Base-by-base conservation (phyloP, 441 rosid species). In the Pelargonium exstipulatum region DNA sequence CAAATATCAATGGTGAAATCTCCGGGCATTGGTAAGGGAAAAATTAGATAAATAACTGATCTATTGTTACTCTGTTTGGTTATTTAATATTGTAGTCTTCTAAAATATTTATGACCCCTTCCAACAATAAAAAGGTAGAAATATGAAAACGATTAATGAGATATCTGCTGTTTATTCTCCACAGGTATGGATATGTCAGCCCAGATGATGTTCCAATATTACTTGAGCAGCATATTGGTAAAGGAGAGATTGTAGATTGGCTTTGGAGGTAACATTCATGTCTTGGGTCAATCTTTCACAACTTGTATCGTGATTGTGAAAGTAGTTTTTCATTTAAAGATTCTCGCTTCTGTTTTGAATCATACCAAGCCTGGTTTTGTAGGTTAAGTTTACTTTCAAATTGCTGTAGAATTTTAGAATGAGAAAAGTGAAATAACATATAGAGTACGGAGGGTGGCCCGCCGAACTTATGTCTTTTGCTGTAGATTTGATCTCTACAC, bases 171-270 rank as follows among this genome's bases (percentile, higher is more conserved):
- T 66, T 55, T 10, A 16, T 48, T 68, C 76, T 78, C 64, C 70
- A 62, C 70, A 92, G 98, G 98, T 92, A 90, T 74, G 99, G 99
- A 62, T 95, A 92, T 81, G 96, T 92, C 69, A 64, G 84, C 6
- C 99, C 95, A 43, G 99, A 92, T 62, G 96, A 90, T 71, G 90
- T 95, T 64, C 86, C 87, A 66, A 14, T 69, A 65, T 83, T 95
- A 74, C 80, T 95, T 61, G 91, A 88, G 84, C 89, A 88, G 80
- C 99, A 95, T 77, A 82, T 89, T 68, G 85, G 71, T 71, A 89
- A 83, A 76, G 99, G 98, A 46, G 88, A 92, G 83, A 89, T 90
- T 69, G 88, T 89, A 58, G 97, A 92, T 74, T 71, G 74, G 77
- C 78, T 92, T 10, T 95, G 99, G 98, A 89, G 99, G 99, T 90